A percentile compares a stretch with the other conserved stretches of the same genome.
Evolutionary conservation across 306 rosid genomes (phyloP).

Genomic region (Pterocarpus santalinus): DNA sequence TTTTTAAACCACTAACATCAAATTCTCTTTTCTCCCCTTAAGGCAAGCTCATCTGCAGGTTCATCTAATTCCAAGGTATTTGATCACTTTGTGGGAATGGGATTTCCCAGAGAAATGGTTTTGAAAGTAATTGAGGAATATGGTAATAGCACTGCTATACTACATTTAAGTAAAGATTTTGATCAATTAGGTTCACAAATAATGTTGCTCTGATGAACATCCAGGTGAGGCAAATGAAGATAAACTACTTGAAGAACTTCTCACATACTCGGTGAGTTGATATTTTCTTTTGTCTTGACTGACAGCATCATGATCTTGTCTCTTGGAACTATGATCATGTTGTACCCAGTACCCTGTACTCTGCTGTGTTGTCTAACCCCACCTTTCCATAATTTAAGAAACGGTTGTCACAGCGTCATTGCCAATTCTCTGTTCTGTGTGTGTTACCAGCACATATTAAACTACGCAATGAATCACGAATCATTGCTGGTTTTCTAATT

Average conservation of each 20-base stretch:
- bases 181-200: conserved; percentile 30
- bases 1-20: conserved; percentile 42
- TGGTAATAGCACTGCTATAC: conserved; percentile 62
- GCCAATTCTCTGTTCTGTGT: not conserved
- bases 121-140: conserved; percentile 77
- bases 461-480: not conserved
- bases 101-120: conserved; percentile 78
- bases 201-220: conserved; percentile 50
- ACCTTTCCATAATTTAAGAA: not conserved
- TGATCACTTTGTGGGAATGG: conserved; percentile 78
- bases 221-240: conserved; percentile 83
- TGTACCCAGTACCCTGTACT: conserved; percentile 15
- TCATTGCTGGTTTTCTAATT: conserved; percentile 8
- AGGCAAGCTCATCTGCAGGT: conserved; percentile 80
- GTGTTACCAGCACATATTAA: not conserved
- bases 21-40: conserved; percentile 38
- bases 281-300: conserved; percentile 34
- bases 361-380: conserved; percentile 18
- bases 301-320: conserved; percentile 31
- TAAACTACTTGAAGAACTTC: conserved; percentile 79
- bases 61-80: conserved; percentile 73
- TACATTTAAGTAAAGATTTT: conserved; percentile 36
- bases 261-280: conserved; percentile 76
- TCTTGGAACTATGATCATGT: conserved; percentile 21
- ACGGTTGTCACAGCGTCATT: conserved; percentile 11